Base-by-base conservation (phyloP, 805 yeast species). In the Lipomyces anomalus region DNA sequence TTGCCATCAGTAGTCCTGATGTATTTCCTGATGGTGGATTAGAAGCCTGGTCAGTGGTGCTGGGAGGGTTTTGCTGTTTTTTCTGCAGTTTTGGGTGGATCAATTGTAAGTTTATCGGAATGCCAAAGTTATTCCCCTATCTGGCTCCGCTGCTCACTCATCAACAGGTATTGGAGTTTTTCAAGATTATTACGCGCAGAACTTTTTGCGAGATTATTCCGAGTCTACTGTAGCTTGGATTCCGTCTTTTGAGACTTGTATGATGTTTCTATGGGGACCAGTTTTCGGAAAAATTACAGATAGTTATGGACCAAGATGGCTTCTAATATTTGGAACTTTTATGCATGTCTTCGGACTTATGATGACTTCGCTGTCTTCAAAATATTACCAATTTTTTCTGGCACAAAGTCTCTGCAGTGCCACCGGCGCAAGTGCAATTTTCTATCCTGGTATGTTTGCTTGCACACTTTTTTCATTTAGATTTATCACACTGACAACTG, bases 61-160 rank as follows among this genome's bases (percentile, higher is more conserved):
- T 74, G 9, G 83, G 82, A 1, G 71, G 80, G 0, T 75, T 76
- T 53, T 61, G 77, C 23, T 84, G 85, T 2, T 64, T 78, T 46
- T 61, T 76, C 4, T 72, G 75, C 38, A 70, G 76, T 2, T 76
- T 82, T 58, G 94, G 94, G 1, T 55, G 82, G 26, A 35, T 49
- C 39, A 50, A 49, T 22, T n/a, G n/a, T n/a, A n/a, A n/a, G n/a
- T n/a, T n/a, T n/a, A n/a, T n/a, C n/a, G n/a, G n/a, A n/a, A n/a
- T n/a, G n/a, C n/a, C n/a, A n/a, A n/a, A n/a, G n/a, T n/a, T n/a
- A n/a, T n/a, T n/a, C n/a, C n/a, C n/a, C n/a, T n/a, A n/a, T n/a
- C n/a, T n/a, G n/a, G n/a, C n/a, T n/a, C n/a, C n/a, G n/a, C n/a
- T n/a, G n/a, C n/a, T n/a, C n/a, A n/a, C n/a, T n/a, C n/a, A n/a